Evolutionary conservation across 768 basidiomycete genomes (phyloP).

Genomic region (Tricholoma hemisulphureum): DNA sequence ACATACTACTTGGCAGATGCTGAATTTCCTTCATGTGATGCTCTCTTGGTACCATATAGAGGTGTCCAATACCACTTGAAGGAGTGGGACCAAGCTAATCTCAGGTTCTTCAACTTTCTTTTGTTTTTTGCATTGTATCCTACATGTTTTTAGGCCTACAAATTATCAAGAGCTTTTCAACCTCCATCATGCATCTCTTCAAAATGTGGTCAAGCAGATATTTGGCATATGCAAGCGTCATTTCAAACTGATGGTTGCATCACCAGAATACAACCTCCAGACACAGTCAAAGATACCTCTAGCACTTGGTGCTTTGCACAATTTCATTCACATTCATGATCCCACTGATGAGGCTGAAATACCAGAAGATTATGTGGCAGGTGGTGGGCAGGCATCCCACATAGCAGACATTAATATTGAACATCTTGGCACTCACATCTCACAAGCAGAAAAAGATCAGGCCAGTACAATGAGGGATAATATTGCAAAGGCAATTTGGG

Average conservation of each 20-base stretch:
- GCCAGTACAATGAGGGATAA: background rate
- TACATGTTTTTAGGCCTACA: conserved; percentile 24
- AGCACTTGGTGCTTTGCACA: conserved; percentile 25
- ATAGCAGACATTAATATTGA: background rate
- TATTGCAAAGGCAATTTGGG: conserved; percentile 10
- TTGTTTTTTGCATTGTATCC: conserved; percentile 6
- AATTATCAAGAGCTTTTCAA: conserved; percentile 42
- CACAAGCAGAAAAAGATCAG: background rate
- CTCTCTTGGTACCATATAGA: conserved; percentile 36
- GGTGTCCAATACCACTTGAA: conserved; percentile 35
- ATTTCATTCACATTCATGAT: conserved; percentile 27
- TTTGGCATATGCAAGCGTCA: conserved; percentile 23
- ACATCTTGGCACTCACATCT: background rate
- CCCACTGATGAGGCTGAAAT: conserved; percentile 1
- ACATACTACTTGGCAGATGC: conserved; percentile 38
- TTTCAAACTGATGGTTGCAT: conserved; percentile 15
- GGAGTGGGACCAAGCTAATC: conserved; percentile 6
- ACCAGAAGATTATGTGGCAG: background rate
- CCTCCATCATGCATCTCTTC: conserved; percentile 36
- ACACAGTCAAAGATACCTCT: conserved; percentile 21
- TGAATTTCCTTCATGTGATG: conserved; percentile 33
- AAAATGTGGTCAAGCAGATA: conserved; percentile 36
- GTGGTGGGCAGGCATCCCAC: background rate
- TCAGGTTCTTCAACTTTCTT: conserved; percentile 1
- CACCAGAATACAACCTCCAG: conserved; percentile 7